Evolutionary conservation across 345 rosid species (phyloP).

Genomic region (Erucastrum elatum): DNA sequence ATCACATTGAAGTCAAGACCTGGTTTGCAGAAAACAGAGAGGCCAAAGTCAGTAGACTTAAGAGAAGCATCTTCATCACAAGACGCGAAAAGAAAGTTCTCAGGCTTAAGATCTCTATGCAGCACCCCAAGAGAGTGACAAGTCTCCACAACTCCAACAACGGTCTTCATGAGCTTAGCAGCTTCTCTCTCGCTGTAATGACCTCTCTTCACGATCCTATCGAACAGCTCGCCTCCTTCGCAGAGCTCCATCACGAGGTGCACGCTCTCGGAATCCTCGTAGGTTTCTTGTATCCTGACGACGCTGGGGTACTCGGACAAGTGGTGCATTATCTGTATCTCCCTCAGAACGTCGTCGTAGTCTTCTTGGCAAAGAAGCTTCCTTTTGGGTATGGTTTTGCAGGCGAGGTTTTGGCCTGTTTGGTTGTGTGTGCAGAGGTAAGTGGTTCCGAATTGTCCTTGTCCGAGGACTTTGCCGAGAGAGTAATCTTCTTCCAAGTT

Average conservation of each 20-base stretch:
- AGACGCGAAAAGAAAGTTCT: slow-evolving; percentile 63
- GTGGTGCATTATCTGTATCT: slow-evolving; percentile 92
- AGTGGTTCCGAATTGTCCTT: slow-evolving; percentile 82
- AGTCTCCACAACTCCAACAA: slow-evolving; percentile 70
- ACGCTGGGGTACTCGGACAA: slow-evolving; percentile 62
- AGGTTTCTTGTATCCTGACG: slow-evolving; percentile 59
- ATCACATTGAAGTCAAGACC: slow-evolving; percentile 37
- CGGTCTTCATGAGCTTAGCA: slow-evolving; percentile 64
- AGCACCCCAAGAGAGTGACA: slow-evolving; percentile 79
- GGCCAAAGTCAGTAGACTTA: slow-evolving; percentile 83
- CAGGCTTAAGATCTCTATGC: slow-evolving; percentile 84
- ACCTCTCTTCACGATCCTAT: slow-evolving; percentile 64
- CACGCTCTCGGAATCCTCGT: slow-evolving; percentile 51
- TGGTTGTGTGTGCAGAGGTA: slow-evolving; percentile 59
- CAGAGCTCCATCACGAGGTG: slow-evolving; percentile 88
- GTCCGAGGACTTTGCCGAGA: slow-evolving; percentile 59
- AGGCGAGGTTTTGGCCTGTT: slow-evolving; percentile 53
- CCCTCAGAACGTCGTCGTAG: slow-evolving; percentile 75
- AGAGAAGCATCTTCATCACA: slow-evolving; percentile 72
- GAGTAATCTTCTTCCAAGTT: slow-evolving; percentile 45
- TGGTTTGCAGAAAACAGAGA: slow-evolving; percentile 73
- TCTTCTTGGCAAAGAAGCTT: slow-evolving; percentile 72
- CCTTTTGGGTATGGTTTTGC: slow-evolving; percentile 79
- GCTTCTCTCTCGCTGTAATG: slow-evolving; percentile 80
- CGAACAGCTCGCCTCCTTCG: slow-evolving; percentile 76